Evolutionary conservation across 1,139 yeast genomes (phyloP), one percentile per base, ranked within the genome.

Genomic region (Yamadazyma siamensis): DNA sequence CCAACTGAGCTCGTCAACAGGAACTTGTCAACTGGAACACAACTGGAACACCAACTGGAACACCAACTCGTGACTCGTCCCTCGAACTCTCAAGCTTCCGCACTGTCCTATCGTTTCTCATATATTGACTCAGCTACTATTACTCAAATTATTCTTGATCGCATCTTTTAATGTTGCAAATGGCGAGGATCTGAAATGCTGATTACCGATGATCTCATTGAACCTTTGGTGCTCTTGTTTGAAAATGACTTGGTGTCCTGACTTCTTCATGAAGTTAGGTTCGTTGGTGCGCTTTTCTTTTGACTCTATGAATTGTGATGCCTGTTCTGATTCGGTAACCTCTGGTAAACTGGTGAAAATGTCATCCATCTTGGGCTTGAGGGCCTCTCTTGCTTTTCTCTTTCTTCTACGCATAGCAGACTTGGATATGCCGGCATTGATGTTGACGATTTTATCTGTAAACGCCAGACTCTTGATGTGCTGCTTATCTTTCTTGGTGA

Each of bases 341-440:
- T 61, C 71, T 3, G 71, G 73, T 34, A 83, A 60, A 23, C 73
- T 75, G 23, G 61, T 61, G 33, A 78, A 61, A 28, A 82, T 58
- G 40, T 82, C 91, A 33, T 71, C 65, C 74, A 83, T 69, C 47
- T 77, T 72, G 5, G 89, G 86, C 41, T 71, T 71, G 39, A 83
- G 61, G 42, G 78, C 75, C 39, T 80, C 81, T 47, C 70, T 73
- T 28, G 69, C 65, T 49, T 76, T 78, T 40, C 86, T 68, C 50
- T 79, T 81, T 38, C 82, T 68, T 56, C 89, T 71, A 47, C 87
- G 67, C 8, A 71, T 44, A 1, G 86, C 64, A 3, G 86, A 77
- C 49, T 81, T 82, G 20, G 85, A 77, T 21, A 81, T 65, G n/a
- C 61, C 61, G 23, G 55, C 56, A 11, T 63, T 55, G 6, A 60